Base-by-base conservation (phyloP, 768 basidiomycete species). In the Xerocomellus chrysenteron region DNA sequence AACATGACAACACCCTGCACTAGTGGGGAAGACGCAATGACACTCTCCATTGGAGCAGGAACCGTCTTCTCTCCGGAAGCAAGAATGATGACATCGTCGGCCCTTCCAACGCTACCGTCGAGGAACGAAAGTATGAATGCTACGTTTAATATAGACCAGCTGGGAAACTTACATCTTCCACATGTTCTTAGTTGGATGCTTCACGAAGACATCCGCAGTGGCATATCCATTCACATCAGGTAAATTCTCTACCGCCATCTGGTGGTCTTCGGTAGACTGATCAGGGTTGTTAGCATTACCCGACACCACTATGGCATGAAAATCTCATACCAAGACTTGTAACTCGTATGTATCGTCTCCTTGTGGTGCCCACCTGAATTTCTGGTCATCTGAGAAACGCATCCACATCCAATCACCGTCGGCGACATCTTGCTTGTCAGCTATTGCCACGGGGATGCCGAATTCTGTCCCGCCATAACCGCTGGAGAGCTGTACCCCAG, bases 131-230 rank as follows among this genome's bases (percentile, higher is more conserved):
- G 9, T 1, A 44, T 59, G 33, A 56, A 44, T 17, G 16, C 2
- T 2, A 41, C 9, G 26, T 17, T 30, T 8, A 6, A 14, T 37
- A 14, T 2, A 35, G 32, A 40, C 1, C 2, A 40, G 4, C 14
- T 2, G 9, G 11, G 11, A 1, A 10, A 50, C 70, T 28, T 39
- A 63, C 36, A 82, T 62, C 50, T 62, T 73, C 72, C 70, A 82
- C 17, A 73, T 40, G 2, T 75, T 68, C 5, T 73, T 75, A 0
- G 72, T 74, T 0, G 82, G 78, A 59, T 82, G 82, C 28, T 74
- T 72, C 2, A 72, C 55, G 16, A 82, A 66, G 3, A 82, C 46
- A 61, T 81, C 81, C 1, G 69, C 64, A 2, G 79, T 80, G 2
- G 76, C 69, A 46, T 78, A 80, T 13, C 74, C 78, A 24, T 68